Conservation (phyloP, 2,329 filamentous ascomycete species). For the Colletotrichum salicis region DNA sequence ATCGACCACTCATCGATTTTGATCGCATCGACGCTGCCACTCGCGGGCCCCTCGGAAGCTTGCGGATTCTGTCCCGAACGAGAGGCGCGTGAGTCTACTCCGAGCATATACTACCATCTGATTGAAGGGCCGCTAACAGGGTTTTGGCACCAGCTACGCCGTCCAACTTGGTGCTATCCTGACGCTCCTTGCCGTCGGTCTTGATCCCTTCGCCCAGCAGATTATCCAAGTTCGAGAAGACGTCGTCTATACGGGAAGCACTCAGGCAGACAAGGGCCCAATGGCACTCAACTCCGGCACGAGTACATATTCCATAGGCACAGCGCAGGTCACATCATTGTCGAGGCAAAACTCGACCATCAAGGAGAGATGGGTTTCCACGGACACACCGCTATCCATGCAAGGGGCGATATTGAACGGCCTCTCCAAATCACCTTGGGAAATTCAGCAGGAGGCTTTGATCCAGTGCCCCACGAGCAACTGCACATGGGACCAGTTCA, state of each 20-base stretch:
- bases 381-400: not conserved
- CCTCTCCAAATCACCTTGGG: slow-evolving; percentile 8
- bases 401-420: slow-evolving; percentile 31
- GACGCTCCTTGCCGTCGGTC: slow-evolving; percentile 9
- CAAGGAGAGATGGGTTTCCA: not conserved
- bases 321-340: not conserved
- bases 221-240: not conserved
- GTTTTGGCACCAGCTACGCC: not conserved
- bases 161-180: slow-evolving; percentile 6
- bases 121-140: not conserved
- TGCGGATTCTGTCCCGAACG: not conserved
- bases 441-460: slow-evolving; percentile 11
- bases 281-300: not conserved
- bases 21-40: slow-evolving; percentile 13
- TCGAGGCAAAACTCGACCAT: not conserved
- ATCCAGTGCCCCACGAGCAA: slow-evolving; percentile 34
- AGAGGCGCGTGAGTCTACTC: not conserved
- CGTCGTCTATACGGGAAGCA: not conserved
- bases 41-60: not conserved
- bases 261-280: not conserved
- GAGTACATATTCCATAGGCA: not conserved
- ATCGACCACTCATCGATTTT: slow-evolving; percentile 11
- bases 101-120: rapidly evolving
- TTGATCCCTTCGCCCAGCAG: slow-evolving; percentile 22
- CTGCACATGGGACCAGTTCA: slow-evolving; percentile 36